phyloP scores from a whole-genome alignment of 1,139 yeast species.

The Zygosaccharomyces pseudobailii region DNA sequence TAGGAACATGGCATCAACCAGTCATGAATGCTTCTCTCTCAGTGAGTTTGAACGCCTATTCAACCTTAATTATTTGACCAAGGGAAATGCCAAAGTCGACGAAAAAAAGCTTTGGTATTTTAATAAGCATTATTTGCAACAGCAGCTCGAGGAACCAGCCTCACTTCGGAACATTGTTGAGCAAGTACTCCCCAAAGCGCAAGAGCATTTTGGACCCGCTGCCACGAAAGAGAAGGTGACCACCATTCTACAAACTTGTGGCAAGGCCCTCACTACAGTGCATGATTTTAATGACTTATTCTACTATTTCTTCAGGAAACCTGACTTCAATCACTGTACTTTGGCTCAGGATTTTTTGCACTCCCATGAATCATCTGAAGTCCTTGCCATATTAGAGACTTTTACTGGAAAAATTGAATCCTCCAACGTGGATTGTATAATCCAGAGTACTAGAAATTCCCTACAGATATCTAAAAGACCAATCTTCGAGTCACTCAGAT shows the following conservation, averaged over 20 bases:
- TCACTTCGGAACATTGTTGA: slow-evolving; percentile 37
- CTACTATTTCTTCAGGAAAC: slow-evolving; percentile 46
- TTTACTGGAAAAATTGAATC: slow-evolving; percentile 11
- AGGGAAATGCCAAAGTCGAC: slow-evolving; percentile 90
- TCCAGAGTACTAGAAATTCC: slow-evolving; percentile 16
- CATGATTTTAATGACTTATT: slow-evolving; percentile 46
- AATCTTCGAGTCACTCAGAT: slow-evolving; percentile 59
- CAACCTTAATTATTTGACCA: slow-evolving; percentile 66
- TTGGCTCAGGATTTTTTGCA: slow-evolving; percentile 22
- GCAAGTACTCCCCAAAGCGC: slow-evolving; percentile 28
- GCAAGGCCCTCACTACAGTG: slow-evolving; percentile 43
- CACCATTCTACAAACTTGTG: slow-evolving; percentile 26
- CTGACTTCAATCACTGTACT: slow-evolving; percentile 32
- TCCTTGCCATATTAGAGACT: slow-evolving; percentile 17
- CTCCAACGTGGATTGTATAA: slow-evolving; percentile 26
- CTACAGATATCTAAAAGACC: slow-evolving; percentile 39
- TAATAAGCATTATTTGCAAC: slow-evolving; percentile 60
- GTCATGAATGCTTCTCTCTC: slow-evolving; percentile 59
- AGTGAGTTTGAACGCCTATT: slow-evolving; percentile 46
- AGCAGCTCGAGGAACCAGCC: slow-evolving; percentile 37
- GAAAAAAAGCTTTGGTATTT: slow-evolving; percentile 67
- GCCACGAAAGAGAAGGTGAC: slow-evolving; percentile 20
- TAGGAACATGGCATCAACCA: slow-evolving; percentile 47
- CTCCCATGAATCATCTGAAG: slow-evolving; percentile 13
- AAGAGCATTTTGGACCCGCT: slow-evolving; percentile 12